Percentiles rank a stretch among this genome's conserved stretches.
These are phyloP conservation scores for Globisporangium echinulatum DNA, from an alignment of 352 stramenopile species.

Conservation along the genomic window DNA sequence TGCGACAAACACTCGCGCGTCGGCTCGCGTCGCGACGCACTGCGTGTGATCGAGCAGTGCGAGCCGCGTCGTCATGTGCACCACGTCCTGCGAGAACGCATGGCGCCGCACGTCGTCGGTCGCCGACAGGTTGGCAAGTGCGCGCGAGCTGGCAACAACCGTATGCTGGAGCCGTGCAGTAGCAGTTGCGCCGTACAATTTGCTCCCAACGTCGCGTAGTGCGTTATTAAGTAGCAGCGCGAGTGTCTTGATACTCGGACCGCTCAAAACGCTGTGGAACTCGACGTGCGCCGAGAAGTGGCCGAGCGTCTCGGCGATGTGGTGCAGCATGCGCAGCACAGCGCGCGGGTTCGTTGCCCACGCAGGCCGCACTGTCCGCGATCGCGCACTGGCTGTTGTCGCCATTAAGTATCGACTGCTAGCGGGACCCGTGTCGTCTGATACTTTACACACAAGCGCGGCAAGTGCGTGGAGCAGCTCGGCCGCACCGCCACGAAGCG, in stretches of 20 bases:
- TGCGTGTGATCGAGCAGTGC: constrained; percentile 37
- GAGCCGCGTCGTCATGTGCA: constrained; percentile 43
- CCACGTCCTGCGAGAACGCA: constrained; percentile 43
- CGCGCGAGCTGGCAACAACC: constrained; percentile 41
- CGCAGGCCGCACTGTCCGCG: not conserved
- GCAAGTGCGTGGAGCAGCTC: constrained; percentile 52
- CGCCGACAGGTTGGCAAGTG: constrained; percentile 67
- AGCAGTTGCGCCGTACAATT: constrained; percentile 20
- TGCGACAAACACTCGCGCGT: constrained; percentile 30
- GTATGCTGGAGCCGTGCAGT: constrained; percentile 43
- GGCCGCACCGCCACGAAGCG: constrained; percentile 46
- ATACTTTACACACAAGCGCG: constrained; percentile 30
- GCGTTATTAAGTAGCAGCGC: constrained; percentile 35
- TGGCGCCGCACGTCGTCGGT: constrained; percentile 45
- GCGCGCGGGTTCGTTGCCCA: constrained; percentile 7
- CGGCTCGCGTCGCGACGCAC: constrained; percentile 11
- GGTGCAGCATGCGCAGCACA: constrained; percentile 28
- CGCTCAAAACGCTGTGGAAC: constrained; percentile 42
- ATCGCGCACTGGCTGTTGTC: not conserved
- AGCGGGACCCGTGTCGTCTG: constrained; percentile 26
- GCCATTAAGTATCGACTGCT: constrained; percentile 8
- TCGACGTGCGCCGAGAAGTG: constrained; percentile 68
- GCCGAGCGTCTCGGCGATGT: constrained; percentile 52
- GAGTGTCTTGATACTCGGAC: constrained; percentile 46
- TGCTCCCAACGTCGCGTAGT: constrained; percentile 40